These are phyloP conservation scores for Paraurostyla sp. DNA, from an alignment of 73 alveolate species.

Conservation along the genomic window DNA sequence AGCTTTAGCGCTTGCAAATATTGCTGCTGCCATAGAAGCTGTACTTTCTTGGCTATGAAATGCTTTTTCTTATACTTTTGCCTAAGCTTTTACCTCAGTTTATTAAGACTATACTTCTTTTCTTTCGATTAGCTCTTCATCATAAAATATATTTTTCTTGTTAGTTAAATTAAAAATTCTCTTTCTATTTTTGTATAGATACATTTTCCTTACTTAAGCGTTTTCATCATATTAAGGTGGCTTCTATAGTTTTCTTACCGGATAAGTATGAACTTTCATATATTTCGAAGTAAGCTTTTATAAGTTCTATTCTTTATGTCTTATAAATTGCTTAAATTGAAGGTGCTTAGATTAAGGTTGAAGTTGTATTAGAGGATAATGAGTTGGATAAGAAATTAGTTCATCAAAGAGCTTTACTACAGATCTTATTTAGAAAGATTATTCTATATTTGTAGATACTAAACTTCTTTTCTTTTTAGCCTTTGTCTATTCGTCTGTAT, in stretches of 20 bases:
- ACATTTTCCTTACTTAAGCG: background rate
- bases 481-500: background rate
- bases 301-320: background rate
- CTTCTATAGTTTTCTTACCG: constrained; percentile 13
- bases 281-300: background rate
- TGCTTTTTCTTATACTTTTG: too few relatives aligned
- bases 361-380: background rate
- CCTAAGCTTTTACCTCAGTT: too few relatives aligned
- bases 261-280: background rate
- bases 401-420: constrained; percentile 39
- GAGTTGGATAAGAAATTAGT: background rate
- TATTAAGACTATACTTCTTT: too few relatives aligned
- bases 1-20: too few relatives aligned
- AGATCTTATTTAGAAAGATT: constrained; percentile 5
- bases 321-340: background rate
- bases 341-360: background rate
- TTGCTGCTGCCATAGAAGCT: too few relatives aligned
- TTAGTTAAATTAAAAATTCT: background rate
- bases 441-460: constrained; percentile 7
- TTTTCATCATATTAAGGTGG: constrained; percentile 28
- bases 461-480: background rate
- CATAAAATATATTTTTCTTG: background rate
- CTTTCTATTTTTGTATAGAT: background rate
- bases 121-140: background rate
- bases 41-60: too few relatives aligned